These are phyloP conservation scores for Aegilops umbellulata DNA, from an alignment of 176 grass and related monocot species.

Conservation along the genomic window DNA sequence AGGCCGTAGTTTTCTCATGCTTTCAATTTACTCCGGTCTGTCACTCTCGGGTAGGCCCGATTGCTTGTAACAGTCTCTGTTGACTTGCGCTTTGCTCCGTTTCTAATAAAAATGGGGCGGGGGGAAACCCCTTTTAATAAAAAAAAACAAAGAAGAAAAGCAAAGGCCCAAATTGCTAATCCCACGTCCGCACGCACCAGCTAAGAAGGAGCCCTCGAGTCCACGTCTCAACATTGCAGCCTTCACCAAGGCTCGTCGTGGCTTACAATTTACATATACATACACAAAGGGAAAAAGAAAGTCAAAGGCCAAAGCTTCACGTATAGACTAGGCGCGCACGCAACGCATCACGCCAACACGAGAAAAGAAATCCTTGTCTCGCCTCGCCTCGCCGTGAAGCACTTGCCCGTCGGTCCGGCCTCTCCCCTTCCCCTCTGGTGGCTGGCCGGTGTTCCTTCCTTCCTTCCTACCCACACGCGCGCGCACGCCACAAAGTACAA, in stretches of 20 bases:
- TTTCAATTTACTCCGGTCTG: too few relatives aligned
- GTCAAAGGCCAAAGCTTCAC: neutral
- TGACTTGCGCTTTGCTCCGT: too few relatives aligned
- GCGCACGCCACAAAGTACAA: neutral
- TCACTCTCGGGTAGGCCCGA: too few relatives aligned
- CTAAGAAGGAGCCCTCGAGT: neutral
- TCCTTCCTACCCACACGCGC: neutral
- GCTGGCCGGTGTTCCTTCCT: neutral
- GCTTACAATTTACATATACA: neutral
- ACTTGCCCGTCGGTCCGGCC: neutral
- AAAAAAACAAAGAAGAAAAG: neutral
- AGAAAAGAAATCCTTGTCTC: neutral
- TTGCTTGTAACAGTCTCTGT: too few relatives aligned
- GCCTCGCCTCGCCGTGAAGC: neutral
- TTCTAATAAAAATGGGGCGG: too few relatives aligned
- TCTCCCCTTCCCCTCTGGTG: neutral
- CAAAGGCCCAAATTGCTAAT: neutral
- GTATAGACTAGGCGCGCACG: neutral
- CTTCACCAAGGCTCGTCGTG: neutral
- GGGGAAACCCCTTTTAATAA: too few relatives aligned
- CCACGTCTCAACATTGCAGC: neutral
- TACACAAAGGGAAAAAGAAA: neutral
- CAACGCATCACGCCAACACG: neutral
- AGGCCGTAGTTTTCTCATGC: too few relatives aligned
- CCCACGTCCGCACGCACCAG: neutral